A percentile compares a stretch with the other conserved stretches of the same genome.
Conservation (phyloP, 192 early-diverging fungal genomes). For the Backusella westeae region DNA sequence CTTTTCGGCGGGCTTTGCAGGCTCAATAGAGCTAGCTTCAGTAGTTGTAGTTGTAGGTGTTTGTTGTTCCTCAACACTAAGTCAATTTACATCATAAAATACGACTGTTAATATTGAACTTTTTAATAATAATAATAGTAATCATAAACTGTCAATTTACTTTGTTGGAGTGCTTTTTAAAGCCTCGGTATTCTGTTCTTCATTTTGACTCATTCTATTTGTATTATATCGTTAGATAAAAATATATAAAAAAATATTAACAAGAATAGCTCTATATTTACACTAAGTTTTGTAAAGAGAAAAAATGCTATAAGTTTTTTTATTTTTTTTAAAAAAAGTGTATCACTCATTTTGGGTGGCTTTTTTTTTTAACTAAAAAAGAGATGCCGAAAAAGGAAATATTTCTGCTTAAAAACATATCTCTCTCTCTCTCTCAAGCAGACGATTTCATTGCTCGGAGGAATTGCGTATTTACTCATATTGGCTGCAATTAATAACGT, state of each 20-base stretch:
- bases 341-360: neutral
- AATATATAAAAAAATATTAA: neutral
- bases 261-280: neutral
- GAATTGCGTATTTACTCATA: neutral
- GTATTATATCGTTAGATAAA: neutral
- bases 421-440: too few relatives aligned
- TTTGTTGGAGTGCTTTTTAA: neutral
- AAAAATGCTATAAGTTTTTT: neutral
- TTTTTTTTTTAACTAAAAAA: neutral
- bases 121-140: too few relatives aligned
- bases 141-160: neutral
- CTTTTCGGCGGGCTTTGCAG: neutral
- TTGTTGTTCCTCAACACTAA: neutral
- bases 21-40: neutral
- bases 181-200: neutral
- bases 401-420: neutral
- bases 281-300: neutral
- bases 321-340: neutral
- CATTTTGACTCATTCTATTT: conserved; percentile 3
- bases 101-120: neutral
- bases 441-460: neutral
- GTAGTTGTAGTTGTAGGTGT: neutral
- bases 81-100: neutral
- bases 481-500: neutral
- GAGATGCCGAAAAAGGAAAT: neutral